Evolutionary conservation across 2,329 filamentous ascomycete species (phyloP).

Genomic region (Cladosporium sphaerospermum): DNA sequence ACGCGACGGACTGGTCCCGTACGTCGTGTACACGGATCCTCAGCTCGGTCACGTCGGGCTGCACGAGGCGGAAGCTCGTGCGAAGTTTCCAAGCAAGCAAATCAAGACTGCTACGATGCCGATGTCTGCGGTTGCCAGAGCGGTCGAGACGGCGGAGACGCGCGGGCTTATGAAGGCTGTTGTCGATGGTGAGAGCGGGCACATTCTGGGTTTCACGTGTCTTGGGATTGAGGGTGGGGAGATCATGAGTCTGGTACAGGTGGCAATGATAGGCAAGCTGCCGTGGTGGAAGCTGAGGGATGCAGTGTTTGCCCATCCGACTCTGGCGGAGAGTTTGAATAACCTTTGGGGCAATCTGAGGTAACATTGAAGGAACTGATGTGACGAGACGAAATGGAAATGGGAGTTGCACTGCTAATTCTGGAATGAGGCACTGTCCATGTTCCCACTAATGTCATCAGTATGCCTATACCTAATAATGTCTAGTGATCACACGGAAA

Average conservation of each 20-base stretch:
- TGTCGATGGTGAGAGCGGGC: slow-evolving; percentile 42
- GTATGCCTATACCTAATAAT: too few species aligned
- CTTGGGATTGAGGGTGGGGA: slow-evolving; percentile 48
- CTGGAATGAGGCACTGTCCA: too few species aligned
- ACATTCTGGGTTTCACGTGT: slow-evolving; percentile 50
- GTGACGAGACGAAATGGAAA: too few species aligned
- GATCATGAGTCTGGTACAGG: slow-evolving; percentile 49
- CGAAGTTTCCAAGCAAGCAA: slow-evolving; percentile 18
- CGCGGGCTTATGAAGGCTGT: slow-evolving; percentile 49
- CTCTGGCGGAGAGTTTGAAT: slow-evolving; percentile 47
- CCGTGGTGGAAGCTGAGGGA: slow-evolving; percentile 42
- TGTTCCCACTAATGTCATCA: too few species aligned
- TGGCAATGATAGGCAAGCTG: slow-evolving; percentile 46
- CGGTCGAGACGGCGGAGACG: slow-evolving; percentile 47
- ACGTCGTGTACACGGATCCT: slow-evolving; percentile 49
- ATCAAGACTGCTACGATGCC: slow-evolving; percentile 46
- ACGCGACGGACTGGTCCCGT: slow-evolving; percentile 36
- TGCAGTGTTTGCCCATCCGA: slow-evolving; percentile 48
- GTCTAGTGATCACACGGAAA: too few species aligned
- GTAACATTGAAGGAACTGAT: background rate
- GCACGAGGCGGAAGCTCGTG: slow-evolving; percentile 37
- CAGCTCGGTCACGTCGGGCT: slow-evolving; percentile 49
- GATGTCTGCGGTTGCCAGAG: slow-evolving; percentile 46
- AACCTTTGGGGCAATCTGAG: slow-evolving; percentile 44
- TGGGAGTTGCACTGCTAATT: too few species aligned